Percentiles rank a stretch among this genome's conserved stretches.
phyloP scores from a whole-genome alignment of 176 grass and related monocot species.

The sorghum (Sorghum bicolor) region DNA sequence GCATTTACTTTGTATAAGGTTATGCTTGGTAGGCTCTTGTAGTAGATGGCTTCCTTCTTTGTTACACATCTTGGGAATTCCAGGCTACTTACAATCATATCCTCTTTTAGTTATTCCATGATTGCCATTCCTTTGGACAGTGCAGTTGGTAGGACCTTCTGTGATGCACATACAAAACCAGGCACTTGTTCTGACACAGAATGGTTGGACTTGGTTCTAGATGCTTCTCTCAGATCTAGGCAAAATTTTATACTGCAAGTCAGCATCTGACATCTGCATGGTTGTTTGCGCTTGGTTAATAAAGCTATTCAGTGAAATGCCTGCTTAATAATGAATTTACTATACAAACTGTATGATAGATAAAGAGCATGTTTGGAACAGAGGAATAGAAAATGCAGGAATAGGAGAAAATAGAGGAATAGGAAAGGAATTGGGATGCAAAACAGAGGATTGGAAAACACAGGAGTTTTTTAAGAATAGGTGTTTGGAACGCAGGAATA shows the following conservation, averaged over 20 bases:
- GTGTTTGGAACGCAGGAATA: too few relatives aligned
- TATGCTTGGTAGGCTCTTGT: background rate
- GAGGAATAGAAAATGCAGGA: too few relatives aligned
- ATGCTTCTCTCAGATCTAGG: constrained; percentile 24
- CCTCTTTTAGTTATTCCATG: constrained; percentile 10
- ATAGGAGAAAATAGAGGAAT: too few relatives aligned
- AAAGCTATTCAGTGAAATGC: constrained; percentile 3
- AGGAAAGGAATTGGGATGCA: too few relatives aligned
- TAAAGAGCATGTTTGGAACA: too few relatives aligned
- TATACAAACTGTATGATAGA: background rate
- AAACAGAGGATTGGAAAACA: too few relatives aligned
- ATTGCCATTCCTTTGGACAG: constrained; percentile 2
- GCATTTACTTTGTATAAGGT: background rate
- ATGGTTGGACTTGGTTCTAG: background rate
- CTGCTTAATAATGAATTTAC: background rate
- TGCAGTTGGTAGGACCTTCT: background rate
- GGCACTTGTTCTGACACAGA: constrained; percentile 28
- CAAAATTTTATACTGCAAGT: constrained; percentile 12
- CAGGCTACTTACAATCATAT: background rate
- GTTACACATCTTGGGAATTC: background rate
- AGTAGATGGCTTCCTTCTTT: background rate
- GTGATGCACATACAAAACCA: background rate
- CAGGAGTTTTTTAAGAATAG: too few relatives aligned
- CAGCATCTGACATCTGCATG: background rate
- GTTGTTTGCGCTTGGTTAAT: background rate